Evolutionary conservation across 371 early-diverging fungal genomes (phyloP).

Genomic region (Mortierella sp.): DNA sequence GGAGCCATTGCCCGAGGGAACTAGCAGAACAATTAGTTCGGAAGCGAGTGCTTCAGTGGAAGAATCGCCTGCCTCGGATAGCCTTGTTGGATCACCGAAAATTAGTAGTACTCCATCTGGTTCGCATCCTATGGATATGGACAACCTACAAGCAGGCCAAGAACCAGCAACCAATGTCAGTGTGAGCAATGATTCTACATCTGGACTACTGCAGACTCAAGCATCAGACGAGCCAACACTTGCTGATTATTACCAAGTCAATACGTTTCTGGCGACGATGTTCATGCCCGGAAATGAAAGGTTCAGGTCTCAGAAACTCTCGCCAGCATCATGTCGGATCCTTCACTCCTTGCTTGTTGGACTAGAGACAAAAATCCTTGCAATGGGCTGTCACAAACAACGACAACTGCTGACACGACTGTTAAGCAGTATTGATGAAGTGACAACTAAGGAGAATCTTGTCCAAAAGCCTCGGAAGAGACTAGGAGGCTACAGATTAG

Average conservation of each 20-base stretch:
- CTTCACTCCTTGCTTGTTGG: slow-evolving; percentile 26
- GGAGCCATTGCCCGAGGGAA: too few relatives aligned
- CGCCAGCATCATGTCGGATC: slow-evolving; percentile 23
- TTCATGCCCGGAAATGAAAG: slow-evolving; percentile 5
- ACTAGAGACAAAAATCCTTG: slow-evolving; percentile 27
- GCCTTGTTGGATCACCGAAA: background rate
- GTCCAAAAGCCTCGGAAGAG: background rate
- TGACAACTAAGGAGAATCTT: too few relatives aligned
- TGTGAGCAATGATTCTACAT: background rate
- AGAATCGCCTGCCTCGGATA: too few relatives aligned
- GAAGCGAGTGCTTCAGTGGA: too few relatives aligned
- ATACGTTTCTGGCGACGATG: slow-evolving; percentile 21
- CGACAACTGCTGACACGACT: slow-evolving; percentile 19
- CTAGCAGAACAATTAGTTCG: too few relatives aligned
- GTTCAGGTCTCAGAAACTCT: background rate
- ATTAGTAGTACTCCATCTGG: background rate
- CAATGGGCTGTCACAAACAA: slow-evolving; percentile 43
- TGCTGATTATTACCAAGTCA: slow-evolving; percentile 32
- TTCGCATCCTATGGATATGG: background rate
- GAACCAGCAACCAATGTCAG: too few relatives aligned
- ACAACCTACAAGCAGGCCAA: too few relatives aligned
- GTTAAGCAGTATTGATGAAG: too few relatives aligned
- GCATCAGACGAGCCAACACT: background rate
- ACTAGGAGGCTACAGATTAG: background rate
- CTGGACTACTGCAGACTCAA: background rate